Conservation (phyloP, 371 early-diverging fungal genomes). For the Saksenaea vasiformis region DNA sequence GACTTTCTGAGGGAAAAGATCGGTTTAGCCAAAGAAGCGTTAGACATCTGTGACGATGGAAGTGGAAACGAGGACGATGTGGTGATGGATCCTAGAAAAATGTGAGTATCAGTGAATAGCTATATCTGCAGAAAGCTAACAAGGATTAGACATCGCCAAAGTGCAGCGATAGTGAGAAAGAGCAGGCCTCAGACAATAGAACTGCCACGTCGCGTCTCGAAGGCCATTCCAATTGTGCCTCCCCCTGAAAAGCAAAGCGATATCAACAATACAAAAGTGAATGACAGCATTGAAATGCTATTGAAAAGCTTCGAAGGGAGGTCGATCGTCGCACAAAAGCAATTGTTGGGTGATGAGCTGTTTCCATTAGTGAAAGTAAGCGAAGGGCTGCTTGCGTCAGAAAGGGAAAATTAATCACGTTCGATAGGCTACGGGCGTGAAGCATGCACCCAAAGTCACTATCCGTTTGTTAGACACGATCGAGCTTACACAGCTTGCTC, state of each 20-base stretch:
- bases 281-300: conserved; percentile 12
- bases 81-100: conserved; percentile 14
- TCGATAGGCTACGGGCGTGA: conserved; percentile 37
- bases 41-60: conserved; percentile 38
- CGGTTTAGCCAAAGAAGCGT: conserved; percentile 40
- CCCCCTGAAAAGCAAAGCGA: conserved; percentile 9
- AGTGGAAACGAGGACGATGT: conserved; percentile 27
- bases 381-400: background rate
- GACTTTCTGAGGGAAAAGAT: conserved; percentile 50
- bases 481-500: conserved; percentile 37
- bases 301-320: conserved; percentile 25
- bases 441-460: conserved; percentile 45
- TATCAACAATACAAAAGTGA: background rate
- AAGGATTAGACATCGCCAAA: background rate
- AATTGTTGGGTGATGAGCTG: conserved; percentile 39
- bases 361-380: conserved; percentile 49
- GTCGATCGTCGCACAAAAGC: conserved; percentile 38
- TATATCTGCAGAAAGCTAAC: background rate
- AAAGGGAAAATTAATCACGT: background rate
- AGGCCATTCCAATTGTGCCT: conserved; percentile 41
- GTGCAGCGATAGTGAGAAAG: background rate
- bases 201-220: conserved; percentile 29
- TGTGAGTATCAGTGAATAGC: conserved; percentile 1
- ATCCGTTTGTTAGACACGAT: conserved; percentile 45
- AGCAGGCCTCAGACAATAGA: conserved; percentile 8